A percentile compares a stretch with the other conserved stretches of the same genome.
These are phyloP conservation scores for Dichomitus squalens DNA, from an alignment of 1,284 basidiomycete genomes.

Conservation along the genomic window DNA sequence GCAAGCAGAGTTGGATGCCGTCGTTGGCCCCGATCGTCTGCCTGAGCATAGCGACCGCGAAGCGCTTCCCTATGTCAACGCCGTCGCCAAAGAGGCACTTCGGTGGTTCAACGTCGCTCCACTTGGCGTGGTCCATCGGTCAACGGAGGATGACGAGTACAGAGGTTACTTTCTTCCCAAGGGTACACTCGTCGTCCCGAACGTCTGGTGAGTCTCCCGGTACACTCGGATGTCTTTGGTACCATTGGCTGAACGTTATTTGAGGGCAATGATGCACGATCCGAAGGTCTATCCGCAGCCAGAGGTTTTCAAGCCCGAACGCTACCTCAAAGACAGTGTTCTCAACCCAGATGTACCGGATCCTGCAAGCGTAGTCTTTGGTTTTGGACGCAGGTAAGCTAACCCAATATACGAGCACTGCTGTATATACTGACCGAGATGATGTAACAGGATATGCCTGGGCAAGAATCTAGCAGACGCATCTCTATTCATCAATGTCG, in stretches of 20 bases:
- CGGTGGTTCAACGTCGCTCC: conserved; percentile 27
- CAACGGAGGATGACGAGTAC: conserved; percentile 21
- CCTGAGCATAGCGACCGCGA: conserved; percentile 22
- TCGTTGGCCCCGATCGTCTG: conserved; percentile 30
- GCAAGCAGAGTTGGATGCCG: conserved; percentile 34
- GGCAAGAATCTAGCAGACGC: conserved; percentile 14
- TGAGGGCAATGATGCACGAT: conserved; percentile 30
- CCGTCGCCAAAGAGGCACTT: conserved; percentile 25
- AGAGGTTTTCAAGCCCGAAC: conserved; percentile 35
- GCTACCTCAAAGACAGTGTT: conserved; percentile 36
- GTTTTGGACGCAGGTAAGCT: conserved; percentile 37
- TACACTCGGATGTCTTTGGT: no score
- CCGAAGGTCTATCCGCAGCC: conserved; percentile 35
- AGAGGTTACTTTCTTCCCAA: conserved; percentile 27
- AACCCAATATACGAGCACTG: no score
- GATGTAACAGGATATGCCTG: conserved; percentile 16
- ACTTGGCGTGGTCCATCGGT: conserved; percentile 14
- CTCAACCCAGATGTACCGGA: conserved; percentile 30
- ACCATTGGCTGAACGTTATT: neutral
- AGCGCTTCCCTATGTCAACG: conserved; percentile 26
- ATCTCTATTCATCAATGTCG: conserved; percentile 13
- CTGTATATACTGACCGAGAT: no score
- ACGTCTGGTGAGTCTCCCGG: conserved; percentile 32
- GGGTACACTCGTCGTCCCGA: conserved; percentile 27
- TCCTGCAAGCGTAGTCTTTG: conserved; percentile 33